Conservation (phyloP, 257 asterid species). For the Capsicum baccatum region DNA sequence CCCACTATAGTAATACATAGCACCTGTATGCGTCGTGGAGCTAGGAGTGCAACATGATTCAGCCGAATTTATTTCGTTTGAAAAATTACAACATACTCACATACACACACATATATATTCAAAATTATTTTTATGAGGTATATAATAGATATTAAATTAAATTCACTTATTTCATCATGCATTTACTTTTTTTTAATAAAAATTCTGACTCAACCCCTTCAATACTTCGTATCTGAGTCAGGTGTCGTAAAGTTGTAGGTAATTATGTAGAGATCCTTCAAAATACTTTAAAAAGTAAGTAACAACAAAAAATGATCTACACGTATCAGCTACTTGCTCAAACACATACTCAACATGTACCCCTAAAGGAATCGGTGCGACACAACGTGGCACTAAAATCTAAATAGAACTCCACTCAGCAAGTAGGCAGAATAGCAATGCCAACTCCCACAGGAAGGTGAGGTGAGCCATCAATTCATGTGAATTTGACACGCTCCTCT, state of each 20-base stretch:
- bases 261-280: background rate
- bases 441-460: background rate
- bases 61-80: background rate
- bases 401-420: background rate
- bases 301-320: background rate
- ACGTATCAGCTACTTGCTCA: background rate
- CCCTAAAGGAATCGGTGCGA: background rate
- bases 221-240: background rate
- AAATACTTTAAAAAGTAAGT: background rate
- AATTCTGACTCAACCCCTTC: background rate
- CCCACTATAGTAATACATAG: background rate
- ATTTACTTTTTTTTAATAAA: background rate
- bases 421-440: background rate
- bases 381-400: constrained; percentile 10
- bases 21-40: too few relatives aligned
- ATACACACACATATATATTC: too few relatives aligned
- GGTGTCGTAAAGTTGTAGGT: background rate
- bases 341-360: background rate
- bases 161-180: too few relatives aligned
- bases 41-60: too few relatives aligned
- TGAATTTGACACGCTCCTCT: constrained; percentile 33
- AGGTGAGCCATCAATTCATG: constrained; percentile 28
- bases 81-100: background rate
- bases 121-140: too few relatives aligned
- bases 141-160: too few relatives aligned